Evolutionary conservation across 1,139 yeast species (phyloP), one percentile per base, ranked within the genome.

Genomic region (Nakaseomyces kungkrabaensis): DNA sequence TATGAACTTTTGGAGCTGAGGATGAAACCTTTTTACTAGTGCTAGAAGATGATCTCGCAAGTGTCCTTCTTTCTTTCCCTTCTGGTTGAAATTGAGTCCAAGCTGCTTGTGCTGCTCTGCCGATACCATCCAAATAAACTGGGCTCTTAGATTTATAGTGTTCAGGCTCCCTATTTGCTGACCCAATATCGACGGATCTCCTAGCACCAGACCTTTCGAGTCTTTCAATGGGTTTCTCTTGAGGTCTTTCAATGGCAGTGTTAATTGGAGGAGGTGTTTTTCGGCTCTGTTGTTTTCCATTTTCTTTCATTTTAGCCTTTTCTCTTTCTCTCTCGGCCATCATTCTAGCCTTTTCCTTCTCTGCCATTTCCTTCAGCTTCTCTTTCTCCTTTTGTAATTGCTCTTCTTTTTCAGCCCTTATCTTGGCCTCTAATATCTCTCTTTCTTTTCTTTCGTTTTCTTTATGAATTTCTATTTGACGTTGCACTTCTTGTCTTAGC

Each of bases 51-150:
- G 37, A 45, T 9, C 34, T 41, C 6, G 29, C 34, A 13, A 29
- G 33, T 8, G 27, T 27, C 25, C 13, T 41, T 9, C 34, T 41
- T 27, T 29, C 34, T 7, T 27, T 41, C n/a, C 46, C 52, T 9
- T 47, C 43, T n/a, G 48, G 42, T 11, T 51, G 46, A 11, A 50
- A 53, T 31, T 53, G 55, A 5, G 52, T 34, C 58, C 58, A 55
- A 6, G 58, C 58, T 43, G 52, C 43, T 40, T 51, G 53, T 9
- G 58, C 58, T n/a, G 58, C 58, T 34, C 48, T 48, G 4, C 58
- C 58, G 32, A 55, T 54, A 31, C 54, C 54, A 27, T 50, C 52
- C 45, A 52, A 43, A 31, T 55, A 55, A 9, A 54, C 41, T 3
- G 56, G 51, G 33, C 50, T 50, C 10, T 32, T 33, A 11, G 38